Evolutionary conservation across 179 eudicot genomes (phyloP), one percentile per base, ranked within the genome.

Genomic region (Carnegiea gigantea): DNA sequence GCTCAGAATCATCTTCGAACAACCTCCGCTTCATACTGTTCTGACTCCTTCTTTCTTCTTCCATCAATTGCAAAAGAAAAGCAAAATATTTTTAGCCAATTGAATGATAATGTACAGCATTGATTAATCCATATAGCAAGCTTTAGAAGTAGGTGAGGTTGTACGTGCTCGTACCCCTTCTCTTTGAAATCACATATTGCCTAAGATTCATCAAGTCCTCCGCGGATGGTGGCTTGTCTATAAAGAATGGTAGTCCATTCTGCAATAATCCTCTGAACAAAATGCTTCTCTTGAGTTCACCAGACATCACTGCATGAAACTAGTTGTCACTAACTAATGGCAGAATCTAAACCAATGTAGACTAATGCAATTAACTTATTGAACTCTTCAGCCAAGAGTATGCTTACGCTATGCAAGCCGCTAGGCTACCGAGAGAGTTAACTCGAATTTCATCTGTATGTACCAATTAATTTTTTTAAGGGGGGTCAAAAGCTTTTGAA

Each of bases 191-290:
- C 14, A 85, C 86, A 75, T 72, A 86, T 81, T 90, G 90, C 91
- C 93, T 89, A 12, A 92, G 23, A 60, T 87, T 78, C 68, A 78
- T 82, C 40, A 92, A 24, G 40, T 92, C 89, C 13, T 67, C 51
- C 0, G 84, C 28, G 53, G 74, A 13, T 65, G 89, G 79, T 14
- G 95, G 95, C 84, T 90, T 92, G 21, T 46, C 33, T 26, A 92
- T 78, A 86, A 88, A 88, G 67, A 81, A 74, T 30, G 82, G 84
- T 26, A 88, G 86, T 21, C 90, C 92, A 76, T 49, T 79, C 18
- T 82, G 77, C 57, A 89, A 77, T 18, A 33, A 18, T 53, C 87
- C 88, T 79, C 75, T 62, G 21, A 78, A 1, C 12, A 73, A 38
- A 6, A 82, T 24, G 24, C 76, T 54, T 18, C 78, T 83, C 80